A percentile compares a stretch with the other conserved stretches of the same genome.
These are phyloP conservation scores for Penicillium ucsense DNA, from an alignment of 495 filamentous ascomycete species.

Conservation along the genomic window DNA sequence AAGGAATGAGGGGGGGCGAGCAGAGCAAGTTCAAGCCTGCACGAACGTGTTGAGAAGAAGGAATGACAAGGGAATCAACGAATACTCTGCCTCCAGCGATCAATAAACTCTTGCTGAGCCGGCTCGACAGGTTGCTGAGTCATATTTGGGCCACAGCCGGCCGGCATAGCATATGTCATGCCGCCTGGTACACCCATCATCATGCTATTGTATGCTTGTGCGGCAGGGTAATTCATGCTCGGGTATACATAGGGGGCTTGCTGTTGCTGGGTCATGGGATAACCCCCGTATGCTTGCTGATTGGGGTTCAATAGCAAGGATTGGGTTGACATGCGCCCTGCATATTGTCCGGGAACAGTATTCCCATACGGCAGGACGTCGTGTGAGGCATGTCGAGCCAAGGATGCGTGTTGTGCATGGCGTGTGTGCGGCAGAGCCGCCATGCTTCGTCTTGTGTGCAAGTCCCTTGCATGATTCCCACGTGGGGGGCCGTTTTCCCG, in stretches of 20 bases:
- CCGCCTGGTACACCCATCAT: slow-evolving; percentile 24
- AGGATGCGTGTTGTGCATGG: slow-evolving; percentile 23
- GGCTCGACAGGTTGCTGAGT: slow-evolving; percentile 33
- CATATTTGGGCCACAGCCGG: slow-evolving; percentile 20
- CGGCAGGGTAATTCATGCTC: slow-evolving; percentile 16
- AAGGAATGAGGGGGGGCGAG: not conserved
- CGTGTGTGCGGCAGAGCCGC: slow-evolving; percentile 57
- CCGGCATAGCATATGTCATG: slow-evolving; percentile 27
- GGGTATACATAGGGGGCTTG: slow-evolving; percentile 16
- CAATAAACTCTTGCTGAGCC: slow-evolving; percentile 69
- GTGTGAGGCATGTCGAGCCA: slow-evolving; percentile 21
- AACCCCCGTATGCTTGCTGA: slow-evolving; percentile 11
- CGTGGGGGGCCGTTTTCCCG: slow-evolving; percentile 44
- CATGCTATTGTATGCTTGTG: slow-evolving; percentile 21
- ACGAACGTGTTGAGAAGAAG: not conserved
- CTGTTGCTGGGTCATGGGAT: not conserved
- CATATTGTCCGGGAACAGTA: slow-evolving; percentile 8
- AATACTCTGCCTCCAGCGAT: slow-evolving; percentile 84
- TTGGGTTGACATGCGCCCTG: slow-evolving; percentile 26
- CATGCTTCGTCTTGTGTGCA: slow-evolving; percentile 49
- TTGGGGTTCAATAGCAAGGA: slow-evolving; percentile 12
- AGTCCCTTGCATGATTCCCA: slow-evolving; percentile 18
- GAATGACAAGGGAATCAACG: slow-evolving; percentile 10
- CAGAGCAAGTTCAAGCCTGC: too few species aligned
- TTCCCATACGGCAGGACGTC: slow-evolving; percentile 10